Percentiles rank a stretch among this genome's conserved stretches.
These are phyloP conservation scores for Immersiella caudata DNA, from an alignment of 495 filamentous ascomycete genomes.

Conservation along the genomic window DNA sequence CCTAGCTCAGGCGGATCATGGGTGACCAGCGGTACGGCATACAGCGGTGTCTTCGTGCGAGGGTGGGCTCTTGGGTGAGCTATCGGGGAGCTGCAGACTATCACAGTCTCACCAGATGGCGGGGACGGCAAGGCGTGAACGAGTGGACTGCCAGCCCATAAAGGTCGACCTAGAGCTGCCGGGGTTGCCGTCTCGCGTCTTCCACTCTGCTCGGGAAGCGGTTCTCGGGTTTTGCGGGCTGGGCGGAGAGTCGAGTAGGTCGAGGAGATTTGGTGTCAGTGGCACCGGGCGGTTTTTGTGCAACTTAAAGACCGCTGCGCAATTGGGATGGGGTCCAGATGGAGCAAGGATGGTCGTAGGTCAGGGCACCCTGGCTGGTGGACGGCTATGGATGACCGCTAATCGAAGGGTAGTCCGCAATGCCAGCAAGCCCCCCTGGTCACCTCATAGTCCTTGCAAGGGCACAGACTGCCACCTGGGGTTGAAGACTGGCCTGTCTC, in stretches of 20 bases:
- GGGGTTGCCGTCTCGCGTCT: constrained; percentile 26
- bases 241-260: constrained; percentile 36
- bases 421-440: constrained; percentile 39
- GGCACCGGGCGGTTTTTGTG: constrained; percentile 55
- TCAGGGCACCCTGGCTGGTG: constrained; percentile 40
- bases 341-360: constrained; percentile 41
- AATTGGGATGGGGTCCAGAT: constrained; percentile 44
- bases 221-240: constrained; percentile 24
- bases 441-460: constrained; percentile 31
- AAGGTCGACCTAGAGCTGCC: constrained; percentile 24
- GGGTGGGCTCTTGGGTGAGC: constrained; percentile 28
- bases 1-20: constrained; percentile 46
- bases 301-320: constrained; percentile 49
- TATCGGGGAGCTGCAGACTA: constrained; percentile 47
- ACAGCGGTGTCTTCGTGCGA: constrained; percentile 47
- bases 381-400: constrained; percentile 35
- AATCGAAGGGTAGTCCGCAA: constrained; percentile 41
- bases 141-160: constrained; percentile 20
- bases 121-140: constrained; percentile 21
- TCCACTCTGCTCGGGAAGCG: constrained; percentile 23
- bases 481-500: constrained; percentile 25
- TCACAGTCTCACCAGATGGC: constrained; percentile 27
- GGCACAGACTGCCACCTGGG: constrained; percentile 30
- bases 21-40: constrained; percentile 48
- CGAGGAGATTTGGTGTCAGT: constrained; percentile 50